phyloP scores from a whole-genome alignment of 352 stramenopile genomes.

The Achlya hypogyna region DNA sequence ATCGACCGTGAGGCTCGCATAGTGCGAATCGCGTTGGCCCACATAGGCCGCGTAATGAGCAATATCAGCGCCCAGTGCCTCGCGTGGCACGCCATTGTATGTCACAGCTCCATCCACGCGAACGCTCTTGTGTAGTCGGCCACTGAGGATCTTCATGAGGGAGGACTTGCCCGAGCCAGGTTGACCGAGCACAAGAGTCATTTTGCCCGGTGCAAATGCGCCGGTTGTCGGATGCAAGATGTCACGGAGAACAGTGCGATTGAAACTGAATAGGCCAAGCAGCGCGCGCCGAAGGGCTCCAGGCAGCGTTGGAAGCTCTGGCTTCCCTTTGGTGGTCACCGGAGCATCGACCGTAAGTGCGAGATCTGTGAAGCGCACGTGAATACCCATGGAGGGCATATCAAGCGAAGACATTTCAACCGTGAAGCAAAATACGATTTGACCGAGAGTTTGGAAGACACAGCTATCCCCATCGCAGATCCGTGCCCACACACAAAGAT shows the following conservation, averaged over 20 bases:
- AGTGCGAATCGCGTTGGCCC: conserved; percentile 62
- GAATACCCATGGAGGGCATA: conserved; percentile 10
- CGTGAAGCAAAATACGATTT: too few relatives aligned
- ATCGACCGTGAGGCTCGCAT: conserved; percentile 78
- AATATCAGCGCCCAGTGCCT: conserved; percentile 33
- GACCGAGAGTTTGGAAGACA: too few relatives aligned
- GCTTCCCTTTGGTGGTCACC: conserved; percentile 15
- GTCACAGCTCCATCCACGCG: conserved; percentile 29
- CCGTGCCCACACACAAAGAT: too few relatives aligned
- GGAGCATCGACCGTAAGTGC: conserved; percentile 27
- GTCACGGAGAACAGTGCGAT: conserved; percentile 20
- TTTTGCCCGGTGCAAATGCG: conserved; percentile 24
- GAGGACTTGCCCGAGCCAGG: conserved; percentile 33
- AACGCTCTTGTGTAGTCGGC: conserved; percentile 30
- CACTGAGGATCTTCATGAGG: conserved; percentile 37
- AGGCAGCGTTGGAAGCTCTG: conserved; percentile 32
- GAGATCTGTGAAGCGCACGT: conserved; percentile 31
- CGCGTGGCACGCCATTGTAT: conserved; percentile 26
- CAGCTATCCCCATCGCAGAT: too few relatives aligned
- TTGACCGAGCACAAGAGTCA: conserved; percentile 18
- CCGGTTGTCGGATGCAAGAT: conserved; percentile 34
- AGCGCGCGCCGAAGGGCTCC: conserved; percentile 28
- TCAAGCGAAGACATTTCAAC: background rate
- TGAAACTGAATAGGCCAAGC: conserved; percentile 27
- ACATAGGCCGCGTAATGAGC: conserved; percentile 38